A percentile compares a stretch with the other conserved stretches of the same genome.
Evolutionary conservation across 31 red algal species (phyloP).

Genomic region (Endocladia muricata): DNA sequence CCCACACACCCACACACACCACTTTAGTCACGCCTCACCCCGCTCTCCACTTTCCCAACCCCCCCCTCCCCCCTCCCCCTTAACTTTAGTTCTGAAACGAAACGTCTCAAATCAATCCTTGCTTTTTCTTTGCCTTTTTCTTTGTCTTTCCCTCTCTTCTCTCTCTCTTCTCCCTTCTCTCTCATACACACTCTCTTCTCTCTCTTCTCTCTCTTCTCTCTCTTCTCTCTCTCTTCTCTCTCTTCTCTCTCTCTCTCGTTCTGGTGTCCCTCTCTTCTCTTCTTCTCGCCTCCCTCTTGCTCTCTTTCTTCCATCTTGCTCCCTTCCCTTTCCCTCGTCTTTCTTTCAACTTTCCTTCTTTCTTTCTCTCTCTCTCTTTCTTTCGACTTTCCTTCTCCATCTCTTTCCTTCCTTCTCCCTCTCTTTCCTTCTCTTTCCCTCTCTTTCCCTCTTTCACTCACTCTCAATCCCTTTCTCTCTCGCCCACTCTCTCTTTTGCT

Average conservation of each 20-base stretch:
- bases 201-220: not conserved
- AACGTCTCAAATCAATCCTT: no score
- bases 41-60: no score
- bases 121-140: not conserved
- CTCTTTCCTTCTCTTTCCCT: not conserved
- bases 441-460: not conserved
- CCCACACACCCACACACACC: no score
- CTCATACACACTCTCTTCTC: not conserved
- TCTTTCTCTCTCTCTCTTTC: not conserved
- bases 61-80: no score
- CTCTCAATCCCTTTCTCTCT: not conserved
- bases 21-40: no score
- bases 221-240: not conserved
- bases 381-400: not conserved
- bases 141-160: not conserved
- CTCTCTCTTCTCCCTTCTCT: not conserved
- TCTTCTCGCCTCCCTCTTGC: not conserved
- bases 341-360: not conserved
- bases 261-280: not conserved
- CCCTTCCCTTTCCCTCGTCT: not conserved
- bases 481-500: not conserved
- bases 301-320: not conserved
- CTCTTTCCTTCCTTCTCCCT: not conserved
- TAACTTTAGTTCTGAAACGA: no score
- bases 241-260: not conserved